phyloP scores from a whole-genome alignment of 352 stramenopile genomes.

The Globisporangium alternatum region DNA sequence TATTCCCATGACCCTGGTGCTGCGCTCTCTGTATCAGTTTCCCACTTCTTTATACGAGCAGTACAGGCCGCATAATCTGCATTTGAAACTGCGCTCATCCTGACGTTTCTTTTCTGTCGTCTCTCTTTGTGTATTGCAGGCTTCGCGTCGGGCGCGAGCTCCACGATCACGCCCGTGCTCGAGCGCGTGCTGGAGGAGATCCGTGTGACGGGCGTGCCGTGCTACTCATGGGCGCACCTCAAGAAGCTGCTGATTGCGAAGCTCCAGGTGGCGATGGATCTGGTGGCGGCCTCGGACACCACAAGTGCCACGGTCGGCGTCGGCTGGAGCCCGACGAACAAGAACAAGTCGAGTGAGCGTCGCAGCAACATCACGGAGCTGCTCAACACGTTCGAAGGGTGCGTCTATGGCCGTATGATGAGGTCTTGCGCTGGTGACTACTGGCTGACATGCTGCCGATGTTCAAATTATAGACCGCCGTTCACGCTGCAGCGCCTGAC shows the following conservation, averaged over 20 bases:
- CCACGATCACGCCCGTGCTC: slow-evolving; percentile 47
- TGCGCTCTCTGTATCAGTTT: not conserved
- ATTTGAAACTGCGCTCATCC: not conserved
- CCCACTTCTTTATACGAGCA: not conserved
- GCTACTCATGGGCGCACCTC: slow-evolving; percentile 73
- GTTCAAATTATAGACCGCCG: slow-evolving; percentile 36
- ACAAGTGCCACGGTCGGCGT: slow-evolving; percentile 25
- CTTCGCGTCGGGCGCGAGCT: slow-evolving; percentile 48
- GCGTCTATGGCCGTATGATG: not conserved
- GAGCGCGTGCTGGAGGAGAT: slow-evolving; percentile 69
- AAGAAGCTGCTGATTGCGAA: slow-evolving; percentile 57
- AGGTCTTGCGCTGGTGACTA: not conserved
- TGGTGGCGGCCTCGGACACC: slow-evolving; percentile 46
- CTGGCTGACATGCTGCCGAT: not conserved
- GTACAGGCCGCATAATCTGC: not conserved
- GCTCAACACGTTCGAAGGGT: slow-evolving; percentile 63
- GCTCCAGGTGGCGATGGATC: slow-evolving; percentile 54
- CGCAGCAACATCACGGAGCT: slow-evolving; percentile 52
- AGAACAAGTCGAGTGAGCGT: slow-evolving; percentile 47
- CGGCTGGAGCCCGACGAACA: slow-evolving; percentile 48
- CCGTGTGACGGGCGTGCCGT: slow-evolving; percentile 55
- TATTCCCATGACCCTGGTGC: not conserved
- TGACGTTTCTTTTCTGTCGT: too few relatives aligned
- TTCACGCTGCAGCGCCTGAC: slow-evolving; percentile 83
- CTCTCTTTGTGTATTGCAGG: slow-evolving; percentile 19